These are phyloP conservation scores for Xylariaceae sp. DNA, from an alignment of 2,329 filamentous ascomycete species.

Conservation along the genomic window DNA sequence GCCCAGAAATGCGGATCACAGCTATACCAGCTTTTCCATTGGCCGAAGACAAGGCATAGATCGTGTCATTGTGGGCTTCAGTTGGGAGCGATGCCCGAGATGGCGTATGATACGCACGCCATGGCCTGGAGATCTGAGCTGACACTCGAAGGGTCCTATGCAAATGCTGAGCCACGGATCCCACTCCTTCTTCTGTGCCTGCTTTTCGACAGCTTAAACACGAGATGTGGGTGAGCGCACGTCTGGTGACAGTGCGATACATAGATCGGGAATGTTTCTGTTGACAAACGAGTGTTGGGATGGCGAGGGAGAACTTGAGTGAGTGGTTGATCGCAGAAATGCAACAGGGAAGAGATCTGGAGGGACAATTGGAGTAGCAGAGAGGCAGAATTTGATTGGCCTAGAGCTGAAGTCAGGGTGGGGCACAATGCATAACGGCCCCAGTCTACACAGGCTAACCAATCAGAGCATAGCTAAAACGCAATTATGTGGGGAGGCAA, in stretches of 20 bases:
- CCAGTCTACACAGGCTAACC: background rate
- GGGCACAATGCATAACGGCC: background rate
- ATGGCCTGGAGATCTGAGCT: conserved; percentile 3
- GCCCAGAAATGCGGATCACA: conserved; percentile 79
- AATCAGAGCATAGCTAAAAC: background rate
- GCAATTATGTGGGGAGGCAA: conserved; percentile 1
- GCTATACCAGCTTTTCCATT: conserved; percentile 84
- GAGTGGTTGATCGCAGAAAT: background rate
- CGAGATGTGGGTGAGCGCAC: conserved; percentile 20
- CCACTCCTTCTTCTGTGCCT: conserved; percentile 3
- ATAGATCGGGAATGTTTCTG: conserved; percentile 18
- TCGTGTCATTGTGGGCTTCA: conserved; percentile 52
- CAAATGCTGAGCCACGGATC: background rate
- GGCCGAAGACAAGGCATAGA: conserved; percentile 88
- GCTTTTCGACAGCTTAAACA: conserved; percentile 9
- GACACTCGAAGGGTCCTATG: background rate
- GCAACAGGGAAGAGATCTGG: background rate
- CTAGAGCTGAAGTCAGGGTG: background rate
- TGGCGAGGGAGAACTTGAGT: background rate
- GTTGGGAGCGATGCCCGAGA: conserved; percentile 3
- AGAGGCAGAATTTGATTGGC: conserved; percentile 12
- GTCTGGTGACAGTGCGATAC: conserved; percentile 25
- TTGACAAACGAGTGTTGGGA: background rate
- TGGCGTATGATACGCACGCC: conserved; percentile 6
- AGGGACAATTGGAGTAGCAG: background rate